phyloP scores from a whole-genome alignment of 352 stramenopile genomes.

The Pythium chondricola region DNA sequence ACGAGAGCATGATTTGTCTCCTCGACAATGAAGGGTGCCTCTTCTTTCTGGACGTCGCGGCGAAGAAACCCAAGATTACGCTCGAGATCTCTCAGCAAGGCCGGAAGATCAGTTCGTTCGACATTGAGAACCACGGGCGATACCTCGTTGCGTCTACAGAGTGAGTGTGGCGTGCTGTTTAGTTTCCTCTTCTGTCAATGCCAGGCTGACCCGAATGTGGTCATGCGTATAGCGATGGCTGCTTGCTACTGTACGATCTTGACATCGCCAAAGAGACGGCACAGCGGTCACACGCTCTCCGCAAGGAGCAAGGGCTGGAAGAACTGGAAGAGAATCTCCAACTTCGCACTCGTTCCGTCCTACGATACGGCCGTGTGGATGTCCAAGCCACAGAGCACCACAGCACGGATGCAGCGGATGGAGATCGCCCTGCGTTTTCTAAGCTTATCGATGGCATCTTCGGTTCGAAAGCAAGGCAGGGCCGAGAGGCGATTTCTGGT shows the following conservation, averaged over 20 bases:
- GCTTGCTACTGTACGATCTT: constrained; percentile 74
- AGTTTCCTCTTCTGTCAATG: neutral
- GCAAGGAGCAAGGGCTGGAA: constrained; percentile 34
- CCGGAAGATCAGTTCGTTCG: constrained; percentile 49
- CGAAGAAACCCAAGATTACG: constrained; percentile 63
- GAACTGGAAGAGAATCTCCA: constrained; percentile 34
- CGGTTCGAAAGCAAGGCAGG: constrained; percentile 25
- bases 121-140: constrained; percentile 60
- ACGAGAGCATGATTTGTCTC: constrained; percentile 55
- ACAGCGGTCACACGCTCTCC: constrained; percentile 23
- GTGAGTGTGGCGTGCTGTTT: constrained; percentile 17
- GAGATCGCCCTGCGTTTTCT: constrained; percentile 38
- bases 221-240: constrained; percentile 49
- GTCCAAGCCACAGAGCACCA: neutral
- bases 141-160: constrained; percentile 65
- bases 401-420: constrained; percentile 1
- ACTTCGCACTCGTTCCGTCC: constrained; percentile 35
- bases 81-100: constrained; percentile 57
- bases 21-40: constrained; percentile 59
- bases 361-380: constrained; percentile 4
- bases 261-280: constrained; percentile 68
- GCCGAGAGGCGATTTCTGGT: no score
- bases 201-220: constrained; percentile 1
- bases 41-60: constrained; percentile 69
- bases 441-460: constrained; percentile 77